Evolutionary conservation across 305 asterid species (phyloP).

Genomic region (Rubia tinctorum): DNA sequence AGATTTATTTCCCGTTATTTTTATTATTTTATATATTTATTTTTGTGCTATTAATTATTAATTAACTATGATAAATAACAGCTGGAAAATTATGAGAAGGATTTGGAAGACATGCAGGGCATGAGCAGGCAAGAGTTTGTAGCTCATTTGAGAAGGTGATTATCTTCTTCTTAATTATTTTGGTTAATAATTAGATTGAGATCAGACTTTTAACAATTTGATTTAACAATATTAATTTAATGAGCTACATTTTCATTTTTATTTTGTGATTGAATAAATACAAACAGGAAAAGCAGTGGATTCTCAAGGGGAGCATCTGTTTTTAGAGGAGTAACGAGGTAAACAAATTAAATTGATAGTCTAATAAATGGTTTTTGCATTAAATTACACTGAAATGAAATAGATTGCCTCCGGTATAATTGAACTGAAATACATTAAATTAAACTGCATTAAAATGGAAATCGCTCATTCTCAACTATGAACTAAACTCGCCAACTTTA

Average conservation of each 20-base stretch:
- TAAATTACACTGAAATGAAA: too few species aligned
- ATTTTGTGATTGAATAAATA: not conserved
- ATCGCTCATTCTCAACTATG: too few species aligned
- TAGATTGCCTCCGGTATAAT: too few species aligned
- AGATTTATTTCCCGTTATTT: not conserved
- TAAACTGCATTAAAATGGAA: too few species aligned
- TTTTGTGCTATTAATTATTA: not conserved
- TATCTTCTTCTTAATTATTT: not conserved
- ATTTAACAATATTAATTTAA: not conserved
- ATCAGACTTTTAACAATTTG: not conserved
- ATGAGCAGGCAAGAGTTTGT: slow-evolving; percentile 90
- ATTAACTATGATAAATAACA: slow-evolving; percentile 11
- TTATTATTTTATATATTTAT: not conserved
- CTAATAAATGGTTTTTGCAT: too few species aligned
- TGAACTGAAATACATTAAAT: too few species aligned
- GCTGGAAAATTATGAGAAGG: slow-evolving; percentile 64
- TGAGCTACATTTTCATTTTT: not conserved
- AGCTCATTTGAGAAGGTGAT: slow-evolving; percentile 82
- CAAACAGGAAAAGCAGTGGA: slow-evolving; percentile 84
- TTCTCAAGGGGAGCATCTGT: slow-evolving; percentile 91
- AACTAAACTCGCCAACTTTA: too few species aligned
- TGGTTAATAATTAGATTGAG: not conserved
- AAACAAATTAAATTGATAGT: not conserved
- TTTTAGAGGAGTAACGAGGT: slow-evolving; percentile 95
- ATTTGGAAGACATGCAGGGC: slow-evolving; percentile 69